A percentile compares a stretch with the other conserved stretches of the same genome.
These are phyloP conservation scores for Bathelium albidoporum DNA, from an alignment of 495 filamentous ascomycete genomes.

Conservation along the genomic window DNA sequence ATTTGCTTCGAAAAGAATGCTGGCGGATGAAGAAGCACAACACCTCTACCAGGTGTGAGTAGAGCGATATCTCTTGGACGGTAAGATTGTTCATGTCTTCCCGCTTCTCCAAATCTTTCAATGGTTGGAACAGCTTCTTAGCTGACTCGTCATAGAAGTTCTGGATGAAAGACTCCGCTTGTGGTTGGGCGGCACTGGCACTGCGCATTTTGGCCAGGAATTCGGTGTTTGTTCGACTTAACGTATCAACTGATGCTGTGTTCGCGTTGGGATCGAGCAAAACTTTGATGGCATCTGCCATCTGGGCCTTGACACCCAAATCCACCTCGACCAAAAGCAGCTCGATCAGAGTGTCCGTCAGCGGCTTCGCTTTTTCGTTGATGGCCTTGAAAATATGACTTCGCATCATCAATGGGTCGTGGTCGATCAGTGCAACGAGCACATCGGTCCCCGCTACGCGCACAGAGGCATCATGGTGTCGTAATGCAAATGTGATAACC, in stretches of 20 bases:
- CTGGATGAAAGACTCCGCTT: constrained; percentile 74
- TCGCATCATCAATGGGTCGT: constrained; percentile 89
- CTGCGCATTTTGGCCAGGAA: constrained; percentile 51
- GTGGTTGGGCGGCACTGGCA: constrained; percentile 34
- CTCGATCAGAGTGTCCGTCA: constrained; percentile 92
- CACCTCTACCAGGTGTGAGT: constrained; percentile 85
- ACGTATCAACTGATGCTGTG: constrained; percentile 43
- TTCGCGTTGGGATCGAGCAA: constrained; percentile 71
- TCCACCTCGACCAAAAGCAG: constrained; percentile 84
- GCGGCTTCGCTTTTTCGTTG: constrained; percentile 69
- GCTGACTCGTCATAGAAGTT: constrained; percentile 87
- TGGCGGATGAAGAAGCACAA: constrained; percentile 90
- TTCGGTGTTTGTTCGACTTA: constrained; percentile 56
- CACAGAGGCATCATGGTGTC: constrained; percentile 71
- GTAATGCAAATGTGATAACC: constrained; percentile 85
- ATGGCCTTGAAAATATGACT: constrained; percentile 85
- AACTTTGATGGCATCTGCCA: constrained; percentile 91
- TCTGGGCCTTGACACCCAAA: constrained; percentile 88
- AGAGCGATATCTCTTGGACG: constrained; percentile 76
- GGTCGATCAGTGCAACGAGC: constrained; percentile 86
- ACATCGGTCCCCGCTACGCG: constrained; percentile 92
- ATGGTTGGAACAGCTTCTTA: constrained; percentile 72
- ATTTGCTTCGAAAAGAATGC: constrained; percentile 76
- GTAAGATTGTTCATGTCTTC: constrained; percentile 47
- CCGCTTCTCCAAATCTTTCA: constrained; percentile 69